Evolutionary conservation across 2,329 filamentous ascomycete genomes (phyloP).

Genomic region (Pseudogymnoascus sp.): DNA sequence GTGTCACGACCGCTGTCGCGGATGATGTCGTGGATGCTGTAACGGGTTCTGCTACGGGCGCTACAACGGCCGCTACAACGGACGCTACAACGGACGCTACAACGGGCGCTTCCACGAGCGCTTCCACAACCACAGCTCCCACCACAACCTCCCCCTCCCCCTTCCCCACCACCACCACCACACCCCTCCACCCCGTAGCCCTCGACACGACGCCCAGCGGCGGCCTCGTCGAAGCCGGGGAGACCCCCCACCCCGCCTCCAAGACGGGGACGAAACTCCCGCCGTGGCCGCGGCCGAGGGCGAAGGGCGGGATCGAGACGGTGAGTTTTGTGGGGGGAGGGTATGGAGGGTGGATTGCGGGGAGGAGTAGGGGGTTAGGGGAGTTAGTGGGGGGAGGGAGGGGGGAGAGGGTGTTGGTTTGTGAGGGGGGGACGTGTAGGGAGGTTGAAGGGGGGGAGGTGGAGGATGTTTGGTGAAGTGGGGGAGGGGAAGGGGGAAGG

Average conservation of each 20-base stretch:
- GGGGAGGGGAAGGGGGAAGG: too few species aligned
- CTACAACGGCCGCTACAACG: too few species aligned
- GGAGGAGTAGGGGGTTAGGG: slow-evolving; percentile 38
- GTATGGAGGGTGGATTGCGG: slow-evolving; percentile 38
- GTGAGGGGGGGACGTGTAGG: slow-evolving; percentile 37
- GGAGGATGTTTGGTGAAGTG: neutral
- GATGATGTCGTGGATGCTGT: too few species aligned
- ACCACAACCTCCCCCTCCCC: neutral
- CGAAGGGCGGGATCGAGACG: slow-evolving; percentile 20
- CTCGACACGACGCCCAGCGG: neutral
- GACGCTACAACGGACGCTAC: too few species aligned
- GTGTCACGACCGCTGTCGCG: too few species aligned
- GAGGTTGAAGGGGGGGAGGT: slow-evolving; percentile 30
- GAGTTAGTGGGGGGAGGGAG: slow-evolving; percentile 25
- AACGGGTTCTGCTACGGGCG: too few species aligned
- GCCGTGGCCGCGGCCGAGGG: slow-evolving; percentile 17
- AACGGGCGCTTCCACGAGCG: neutral
- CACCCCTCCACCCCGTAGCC: neutral
- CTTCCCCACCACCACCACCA: neutral
- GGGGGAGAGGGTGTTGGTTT: slow-evolving; percentile 37
- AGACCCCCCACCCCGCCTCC: slow-evolving; percentile 14
- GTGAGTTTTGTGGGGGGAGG: slow-evolving; percentile 21
- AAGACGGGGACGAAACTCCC: neutral
- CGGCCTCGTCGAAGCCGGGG: neutral
- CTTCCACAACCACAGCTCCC: neutral